Evolutionary conservation across 345 rosid genomes (phyloP).

Genomic region (Litchi chinensis): DNA sequence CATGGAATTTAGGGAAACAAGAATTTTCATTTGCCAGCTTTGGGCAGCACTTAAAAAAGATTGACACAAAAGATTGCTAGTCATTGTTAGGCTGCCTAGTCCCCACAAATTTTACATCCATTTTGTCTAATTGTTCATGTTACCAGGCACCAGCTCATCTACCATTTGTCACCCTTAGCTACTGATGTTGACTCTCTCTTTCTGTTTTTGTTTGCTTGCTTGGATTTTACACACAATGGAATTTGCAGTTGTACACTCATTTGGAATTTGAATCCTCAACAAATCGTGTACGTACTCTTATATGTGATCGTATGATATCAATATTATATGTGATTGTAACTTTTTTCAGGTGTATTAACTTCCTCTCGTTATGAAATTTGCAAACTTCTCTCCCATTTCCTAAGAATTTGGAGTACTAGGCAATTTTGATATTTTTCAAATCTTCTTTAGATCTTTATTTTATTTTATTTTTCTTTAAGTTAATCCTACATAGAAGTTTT

Average conservation of each 20-base stretch:
- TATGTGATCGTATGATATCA: too few relatives aligned
- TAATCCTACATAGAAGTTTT: too few relatives aligned
- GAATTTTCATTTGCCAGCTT: neutral
- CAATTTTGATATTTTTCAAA: too few relatives aligned
- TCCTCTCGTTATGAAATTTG: too few relatives aligned
- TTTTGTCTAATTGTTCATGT: conserved; percentile 17
- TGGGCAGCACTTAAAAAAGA: neutral
- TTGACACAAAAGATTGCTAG: neutral
- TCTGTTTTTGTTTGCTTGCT: neutral
- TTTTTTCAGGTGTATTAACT: too few relatives aligned
- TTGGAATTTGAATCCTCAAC: neutral
- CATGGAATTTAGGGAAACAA: conserved; percentile 15
- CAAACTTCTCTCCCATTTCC: too few relatives aligned
- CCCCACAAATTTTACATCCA: neutral
- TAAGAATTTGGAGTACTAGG: too few relatives aligned
- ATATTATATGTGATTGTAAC: too few relatives aligned
- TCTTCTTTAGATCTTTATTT: too few relatives aligned
- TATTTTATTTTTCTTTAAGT: too few relatives aligned
- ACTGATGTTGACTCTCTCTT: neutral
- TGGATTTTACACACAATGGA: neutral
- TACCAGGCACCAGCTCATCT: conserved; percentile 6
- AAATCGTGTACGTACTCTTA: neutral
- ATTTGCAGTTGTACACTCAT: neutral
- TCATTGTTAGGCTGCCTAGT: neutral
- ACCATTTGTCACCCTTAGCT: neutral